phyloP scores from a whole-genome alignment of 345 rosid species.

The Acer yangbiense region DNA sequence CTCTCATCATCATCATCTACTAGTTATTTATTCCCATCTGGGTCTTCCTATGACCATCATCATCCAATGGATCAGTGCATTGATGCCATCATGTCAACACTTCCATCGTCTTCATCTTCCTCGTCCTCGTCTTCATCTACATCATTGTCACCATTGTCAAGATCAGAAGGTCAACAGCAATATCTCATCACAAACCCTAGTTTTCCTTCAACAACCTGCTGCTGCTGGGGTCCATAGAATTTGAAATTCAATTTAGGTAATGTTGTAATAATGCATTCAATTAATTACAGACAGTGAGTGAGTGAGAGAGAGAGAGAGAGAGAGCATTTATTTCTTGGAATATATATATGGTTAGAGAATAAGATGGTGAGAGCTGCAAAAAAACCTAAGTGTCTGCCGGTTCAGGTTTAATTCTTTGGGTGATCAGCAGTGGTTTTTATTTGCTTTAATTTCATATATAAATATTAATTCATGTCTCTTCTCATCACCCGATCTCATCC shows the following conservation, averaged over 20 bases:
- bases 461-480: not conserved
- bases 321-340: conserved; percentile 35
- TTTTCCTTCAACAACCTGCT: conserved; percentile 40
- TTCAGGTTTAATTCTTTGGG: conserved; percentile 36
- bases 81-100: conserved; percentile 55
- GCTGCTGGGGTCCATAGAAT: conserved; percentile 51
- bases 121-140: conserved; percentile 24
- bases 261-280: conserved; percentile 13
- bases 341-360: conserved; percentile 23
- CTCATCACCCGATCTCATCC: not conserved
- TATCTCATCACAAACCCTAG: conserved; percentile 50
- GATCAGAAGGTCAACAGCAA: conserved; percentile 36
- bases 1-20: conserved; percentile 9
- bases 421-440: conserved; percentile 27
- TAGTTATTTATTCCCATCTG: conserved; percentile 27
- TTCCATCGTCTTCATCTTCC: conserved; percentile 40
- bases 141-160: conserved; percentile 41
- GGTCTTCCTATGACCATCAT: conserved; percentile 11
- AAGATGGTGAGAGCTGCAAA: conserved; percentile 17
- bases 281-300: not conserved
- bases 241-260: conserved; percentile 22
- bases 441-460: not conserved
- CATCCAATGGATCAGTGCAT: conserved; percentile 43
- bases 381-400: conserved; percentile 52
- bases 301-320: not conserved